phyloP scores from a whole-genome alignment of 2,329 filamentous ascomycete species.

The Cercospora berteroae region DNA sequence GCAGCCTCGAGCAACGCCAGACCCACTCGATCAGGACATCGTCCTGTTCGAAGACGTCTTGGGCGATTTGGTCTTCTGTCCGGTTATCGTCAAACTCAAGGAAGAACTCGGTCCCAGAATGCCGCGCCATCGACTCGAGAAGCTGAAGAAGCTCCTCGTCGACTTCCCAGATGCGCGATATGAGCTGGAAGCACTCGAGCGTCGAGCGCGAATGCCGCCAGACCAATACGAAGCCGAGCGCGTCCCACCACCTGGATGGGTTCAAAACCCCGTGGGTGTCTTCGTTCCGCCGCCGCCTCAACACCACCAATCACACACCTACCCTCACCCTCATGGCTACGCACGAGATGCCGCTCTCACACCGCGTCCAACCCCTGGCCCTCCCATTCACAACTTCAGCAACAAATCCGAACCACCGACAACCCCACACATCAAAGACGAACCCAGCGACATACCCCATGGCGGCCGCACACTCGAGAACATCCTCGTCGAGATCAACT shows the following conservation, averaged over 20 bases:
- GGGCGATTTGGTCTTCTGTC: slow-evolving; percentile 10
- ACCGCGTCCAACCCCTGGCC: slow-evolving; percentile 3
- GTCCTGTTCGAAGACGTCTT: slow-evolving; percentile 9
- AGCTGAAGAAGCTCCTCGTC: slow-evolving; percentile 9
- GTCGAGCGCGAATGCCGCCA: slow-evolving; percentile 4
- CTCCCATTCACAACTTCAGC: not conserved
- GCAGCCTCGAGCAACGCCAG: not conserved
- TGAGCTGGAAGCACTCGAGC: slow-evolving; percentile 10
- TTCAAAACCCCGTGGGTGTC: not conserved
- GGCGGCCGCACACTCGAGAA: slow-evolving; percentile 11
- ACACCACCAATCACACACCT: not conserved
- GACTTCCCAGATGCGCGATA: slow-evolving; percentile 8
- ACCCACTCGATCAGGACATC: slow-evolving; percentile 4
- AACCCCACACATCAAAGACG: slow-evolving; percentile 3
- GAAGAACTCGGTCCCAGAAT: slow-evolving; percentile 8
- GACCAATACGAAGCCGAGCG: slow-evolving; percentile 6
- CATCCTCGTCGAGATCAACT: slow-evolving; percentile 19
- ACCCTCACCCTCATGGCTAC: not conserved
- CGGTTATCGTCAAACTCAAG: slow-evolving; percentile 9
- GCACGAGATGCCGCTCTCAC: slow-evolving; percentile 4
- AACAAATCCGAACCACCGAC: not conserved
- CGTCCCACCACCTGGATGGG: not conserved
- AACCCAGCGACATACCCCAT: not conserved
- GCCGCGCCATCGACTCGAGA: slow-evolving; percentile 8
- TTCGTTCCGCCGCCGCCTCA: not conserved